phyloP scores from a whole-genome alignment of 1,139 yeast species.

The Wickerhamomyces sp. region DNA sequence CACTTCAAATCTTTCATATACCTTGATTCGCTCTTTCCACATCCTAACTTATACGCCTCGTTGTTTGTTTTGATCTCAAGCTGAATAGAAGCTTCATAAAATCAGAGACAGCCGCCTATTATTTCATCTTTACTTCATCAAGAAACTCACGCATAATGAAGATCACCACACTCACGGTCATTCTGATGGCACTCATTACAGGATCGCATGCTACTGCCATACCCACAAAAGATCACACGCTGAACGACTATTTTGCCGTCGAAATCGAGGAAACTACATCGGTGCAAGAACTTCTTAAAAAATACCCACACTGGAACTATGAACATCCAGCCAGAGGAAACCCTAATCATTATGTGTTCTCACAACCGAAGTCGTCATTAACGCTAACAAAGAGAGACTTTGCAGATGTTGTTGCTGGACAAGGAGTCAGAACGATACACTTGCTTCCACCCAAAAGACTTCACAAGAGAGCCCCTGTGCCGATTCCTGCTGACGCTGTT shows the following conservation, averaged over 20 bases:
- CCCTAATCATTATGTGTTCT: constrained; percentile 59
- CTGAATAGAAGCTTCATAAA: no score
- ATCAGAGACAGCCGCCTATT: no score
- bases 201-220: constrained; percentile 13
- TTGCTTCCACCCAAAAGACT: constrained; percentile 17
- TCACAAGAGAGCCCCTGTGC: constrained; percentile 26
- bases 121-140: neutral
- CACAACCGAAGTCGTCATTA: constrained; percentile 34
- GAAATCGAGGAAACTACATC: constrained; percentile 38
- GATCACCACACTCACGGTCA: neutral
- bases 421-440: constrained; percentile 20
- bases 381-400: constrained; percentile 20
- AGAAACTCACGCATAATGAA: neutral
- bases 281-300: constrained; percentile 7
- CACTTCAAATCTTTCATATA: no score
- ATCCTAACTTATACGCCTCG: no score
- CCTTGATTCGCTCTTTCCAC: no score
- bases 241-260: constrained; percentile 48
- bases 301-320: constrained; percentile 40
- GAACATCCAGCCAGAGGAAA: constrained; percentile 59
- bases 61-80: no score
- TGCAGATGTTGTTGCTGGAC: constrained; percentile 25
- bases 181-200: neutral
- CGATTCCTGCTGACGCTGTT: constrained; percentile 27
- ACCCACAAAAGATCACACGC: constrained; percentile 29